These are phyloP conservation scores for Globisporangium irregulare DNA, from an alignment of 352 stramenopile species.

Conservation along the genomic window DNA sequence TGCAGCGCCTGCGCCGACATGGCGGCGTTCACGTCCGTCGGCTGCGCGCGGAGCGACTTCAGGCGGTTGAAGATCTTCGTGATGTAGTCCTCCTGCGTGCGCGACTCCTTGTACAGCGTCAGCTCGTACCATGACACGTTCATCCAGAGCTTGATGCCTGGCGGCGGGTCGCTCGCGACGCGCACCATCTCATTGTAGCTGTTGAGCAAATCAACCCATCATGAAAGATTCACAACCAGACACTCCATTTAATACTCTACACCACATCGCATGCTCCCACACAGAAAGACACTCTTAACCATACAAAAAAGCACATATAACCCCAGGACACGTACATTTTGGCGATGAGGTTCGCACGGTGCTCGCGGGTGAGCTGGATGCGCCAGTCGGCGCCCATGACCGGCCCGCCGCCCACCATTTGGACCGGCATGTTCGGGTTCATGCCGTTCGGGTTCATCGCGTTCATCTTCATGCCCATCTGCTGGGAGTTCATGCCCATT, in stretches of 20 bases:
- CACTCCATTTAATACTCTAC: constrained; percentile 3
- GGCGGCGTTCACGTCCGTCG: constrained; percentile 66
- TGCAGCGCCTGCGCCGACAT: constrained; percentile 59
- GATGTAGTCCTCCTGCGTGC: constrained; percentile 84
- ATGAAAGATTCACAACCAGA: background rate
- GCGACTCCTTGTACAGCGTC: constrained; percentile 80
- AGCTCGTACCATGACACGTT: constrained; percentile 86
- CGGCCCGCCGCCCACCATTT: constrained; percentile 21
- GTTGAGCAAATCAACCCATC: background rate
- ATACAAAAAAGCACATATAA: constrained; percentile 2
- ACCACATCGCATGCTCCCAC: background rate
- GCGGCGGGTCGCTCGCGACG: constrained; percentile 71
- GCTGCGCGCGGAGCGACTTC: constrained; percentile 70
- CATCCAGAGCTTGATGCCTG: constrained; percentile 85
- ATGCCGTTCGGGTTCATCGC: constrained; percentile 40
- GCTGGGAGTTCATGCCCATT: constrained; percentile 32
- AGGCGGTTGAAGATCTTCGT: constrained; percentile 86
- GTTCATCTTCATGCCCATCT: constrained; percentile 52
- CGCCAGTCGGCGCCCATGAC: constrained; percentile 58
- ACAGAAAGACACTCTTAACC: background rate
- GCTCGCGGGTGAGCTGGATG: constrained; percentile 77
- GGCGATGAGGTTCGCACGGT: constrained; percentile 80
- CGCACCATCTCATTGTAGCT: constrained; percentile 86
- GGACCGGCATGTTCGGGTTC: constrained; percentile 24
- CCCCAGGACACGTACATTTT: constrained; percentile 58